These are phyloP conservation scores for Didymella pomorum DNA, from an alignment of 2,329 filamentous ascomycete species.

Conservation along the genomic window DNA sequence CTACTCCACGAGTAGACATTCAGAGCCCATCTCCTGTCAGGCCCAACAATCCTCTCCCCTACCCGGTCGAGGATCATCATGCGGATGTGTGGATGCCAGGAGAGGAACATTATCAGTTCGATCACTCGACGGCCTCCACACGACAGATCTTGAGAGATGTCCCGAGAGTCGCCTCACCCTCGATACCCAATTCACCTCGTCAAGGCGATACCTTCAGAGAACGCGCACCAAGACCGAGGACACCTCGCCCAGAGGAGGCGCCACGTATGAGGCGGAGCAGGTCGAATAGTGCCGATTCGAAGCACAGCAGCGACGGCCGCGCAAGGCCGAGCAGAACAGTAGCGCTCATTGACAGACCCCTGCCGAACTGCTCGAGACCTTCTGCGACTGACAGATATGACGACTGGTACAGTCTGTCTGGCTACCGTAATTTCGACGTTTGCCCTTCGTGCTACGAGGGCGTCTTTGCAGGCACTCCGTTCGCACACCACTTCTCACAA, in stretches of 20 bases:
- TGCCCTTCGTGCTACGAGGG: slow-evolving; percentile 81
- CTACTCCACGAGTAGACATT: slow-evolving; percentile 42
- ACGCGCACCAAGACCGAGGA: slow-evolving; percentile 22
- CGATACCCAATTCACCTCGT: slow-evolving; percentile 33
- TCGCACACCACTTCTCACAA: slow-evolving; percentile 70
- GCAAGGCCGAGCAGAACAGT: slow-evolving; percentile 25
- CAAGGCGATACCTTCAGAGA: slow-evolving; percentile 24
- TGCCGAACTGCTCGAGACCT: slow-evolving; percentile 72
- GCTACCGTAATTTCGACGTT: slow-evolving; percentile 76
- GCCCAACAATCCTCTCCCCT: slow-evolving; percentile 49
- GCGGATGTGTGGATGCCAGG: slow-evolving; percentile 53
- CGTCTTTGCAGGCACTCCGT: slow-evolving; percentile 73
- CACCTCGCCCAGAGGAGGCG: slow-evolving; percentile 32
- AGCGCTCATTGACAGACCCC: slow-evolving; percentile 33
- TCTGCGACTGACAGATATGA: slow-evolving; percentile 66
- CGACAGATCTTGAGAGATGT: slow-evolving; percentile 37
- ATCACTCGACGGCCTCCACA: slow-evolving; percentile 37
- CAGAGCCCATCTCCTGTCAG: slow-evolving; percentile 46
- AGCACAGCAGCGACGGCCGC: slow-evolving; percentile 35
- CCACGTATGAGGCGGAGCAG: slow-evolving; percentile 31
- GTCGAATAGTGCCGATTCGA: slow-evolving; percentile 40
- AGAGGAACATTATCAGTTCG: slow-evolving; percentile 53
- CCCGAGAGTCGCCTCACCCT: slow-evolving; percentile 31
- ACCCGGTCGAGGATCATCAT: slow-evolving; percentile 54
- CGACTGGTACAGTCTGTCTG: slow-evolving; percentile 83